Percentiles rank a stretch among this genome's conserved stretches.
These are phyloP conservation scores for Ceratobasidium sp. DNA, from an alignment of 1,284 basidiomycete species.

Conservation along the genomic window DNA sequence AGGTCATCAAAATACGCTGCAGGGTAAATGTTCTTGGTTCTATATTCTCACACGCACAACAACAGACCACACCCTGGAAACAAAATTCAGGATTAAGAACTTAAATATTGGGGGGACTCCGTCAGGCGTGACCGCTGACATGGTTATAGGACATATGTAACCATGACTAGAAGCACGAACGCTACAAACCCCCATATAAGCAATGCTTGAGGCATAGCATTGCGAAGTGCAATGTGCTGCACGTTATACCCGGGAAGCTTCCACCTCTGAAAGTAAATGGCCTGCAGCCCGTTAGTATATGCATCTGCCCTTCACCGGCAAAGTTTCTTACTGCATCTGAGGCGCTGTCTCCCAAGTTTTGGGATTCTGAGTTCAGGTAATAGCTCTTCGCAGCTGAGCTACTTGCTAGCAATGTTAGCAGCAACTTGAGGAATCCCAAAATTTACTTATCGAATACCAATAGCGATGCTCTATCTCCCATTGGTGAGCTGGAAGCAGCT, in stretches of 20 bases:
- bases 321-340: not conserved
- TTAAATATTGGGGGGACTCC: too few relatives aligned
- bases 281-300: not conserved
- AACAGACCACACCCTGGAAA: too few relatives aligned
- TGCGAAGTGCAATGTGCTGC: constrained; percentile 10
- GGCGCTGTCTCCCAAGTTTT: constrained; percentile 8
- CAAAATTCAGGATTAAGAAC: too few relatives aligned
- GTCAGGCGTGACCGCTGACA: too few relatives aligned
- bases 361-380: not conserved
- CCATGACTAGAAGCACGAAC: not conserved
- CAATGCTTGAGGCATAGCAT: constrained; percentile 10
- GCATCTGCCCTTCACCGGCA: not conserved
- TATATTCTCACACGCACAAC: too few relatives aligned
- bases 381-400: not conserved
- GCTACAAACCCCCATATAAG: not conserved
- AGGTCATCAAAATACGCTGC: too few relatives aligned
- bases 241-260: not conserved
- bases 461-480: not conserved
- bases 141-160: too few relatives aligned
- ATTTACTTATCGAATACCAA: not conserved
- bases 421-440: not conserved
- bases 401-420: not conserved
- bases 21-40: too few relatives aligned
- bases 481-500: not conserved
- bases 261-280: constrained; percentile 18